Evolutionary conservation across 257 asterid species (phyloP).

Genomic region (Thymus quinquecostatus): DNA sequence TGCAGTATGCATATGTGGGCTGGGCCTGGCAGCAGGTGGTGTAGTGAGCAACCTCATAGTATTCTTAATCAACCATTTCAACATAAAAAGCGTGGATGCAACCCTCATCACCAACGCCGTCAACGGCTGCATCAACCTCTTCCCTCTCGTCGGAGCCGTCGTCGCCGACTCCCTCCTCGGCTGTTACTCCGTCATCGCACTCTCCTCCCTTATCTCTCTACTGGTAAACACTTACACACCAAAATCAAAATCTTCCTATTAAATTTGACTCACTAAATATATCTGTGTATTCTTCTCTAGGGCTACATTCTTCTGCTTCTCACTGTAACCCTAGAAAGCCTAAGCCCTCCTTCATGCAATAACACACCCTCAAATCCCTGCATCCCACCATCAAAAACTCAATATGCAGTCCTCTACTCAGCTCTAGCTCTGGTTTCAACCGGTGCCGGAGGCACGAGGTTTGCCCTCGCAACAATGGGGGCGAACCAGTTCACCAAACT

Average conservation of each 20-base stretch:
- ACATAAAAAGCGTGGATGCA: slow-evolving; percentile 43
- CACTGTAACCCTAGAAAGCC: slow-evolving; percentile 37
- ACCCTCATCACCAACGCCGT: slow-evolving; percentile 41
- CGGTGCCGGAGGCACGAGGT: slow-evolving; percentile 50
- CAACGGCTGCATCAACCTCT: slow-evolving; percentile 38
- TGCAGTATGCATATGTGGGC: slow-evolving; percentile 44
- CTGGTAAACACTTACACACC: slow-evolving; percentile 34
- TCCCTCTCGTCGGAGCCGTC: slow-evolving; percentile 52
- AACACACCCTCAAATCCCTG: slow-evolving; percentile 28
- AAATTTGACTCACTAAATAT: no score
- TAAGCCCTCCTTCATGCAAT: slow-evolving; percentile 44
- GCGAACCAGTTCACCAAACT: slow-evolving; percentile 49
- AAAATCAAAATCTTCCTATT: no score
- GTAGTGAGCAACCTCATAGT: slow-evolving; percentile 50
- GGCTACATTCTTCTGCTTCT: slow-evolving; percentile 45
- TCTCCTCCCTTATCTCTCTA: slow-evolving; percentile 48
- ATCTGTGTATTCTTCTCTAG: slow-evolving; percentile 25
- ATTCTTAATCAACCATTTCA: slow-evolving; percentile 45
- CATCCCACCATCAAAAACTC: slow-evolving; percentile 21
- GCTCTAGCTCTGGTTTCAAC: slow-evolving; percentile 38
- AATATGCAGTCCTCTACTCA: slow-evolving; percentile 37
- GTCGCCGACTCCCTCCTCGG: slow-evolving; percentile 59
- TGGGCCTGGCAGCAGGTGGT: slow-evolving; percentile 44
- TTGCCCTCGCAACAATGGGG: slow-evolving; percentile 48
- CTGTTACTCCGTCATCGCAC: slow-evolving; percentile 50